Conservation (phyloP, 1,139 yeast species). For the Debaryomyces sp. region DNA sequence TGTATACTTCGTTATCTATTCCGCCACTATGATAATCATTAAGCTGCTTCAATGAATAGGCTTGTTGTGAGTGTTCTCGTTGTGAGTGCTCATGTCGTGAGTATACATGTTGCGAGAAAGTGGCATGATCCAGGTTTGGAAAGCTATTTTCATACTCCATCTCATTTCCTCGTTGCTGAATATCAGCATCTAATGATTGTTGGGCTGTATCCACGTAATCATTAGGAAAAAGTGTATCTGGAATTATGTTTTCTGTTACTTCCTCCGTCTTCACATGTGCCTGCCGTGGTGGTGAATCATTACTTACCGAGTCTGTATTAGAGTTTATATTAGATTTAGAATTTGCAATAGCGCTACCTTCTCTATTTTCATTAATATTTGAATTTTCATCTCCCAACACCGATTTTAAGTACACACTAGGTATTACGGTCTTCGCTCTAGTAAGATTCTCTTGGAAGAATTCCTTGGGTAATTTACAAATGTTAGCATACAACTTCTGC, state of each 20-base stretch:
- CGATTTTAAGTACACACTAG: background rate
- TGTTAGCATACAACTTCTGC: background rate
- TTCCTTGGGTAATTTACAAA: constrained; percentile 1
- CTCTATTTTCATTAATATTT: background rate
- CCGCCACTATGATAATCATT: background rate
- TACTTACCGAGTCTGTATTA: background rate
- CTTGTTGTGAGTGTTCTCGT: background rate
- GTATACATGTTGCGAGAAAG: background rate
- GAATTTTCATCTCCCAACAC: background rate
- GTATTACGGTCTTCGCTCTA: background rate
- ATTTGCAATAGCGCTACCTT: background rate
- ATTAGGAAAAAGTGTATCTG: constrained; percentile 18
- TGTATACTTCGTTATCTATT: constrained; percentile 20
- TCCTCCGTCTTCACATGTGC: constrained; percentile 6
- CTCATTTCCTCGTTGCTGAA: background rate
- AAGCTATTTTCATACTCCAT: background rate
- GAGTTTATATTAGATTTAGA: background rate
- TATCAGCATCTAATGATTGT: background rate
- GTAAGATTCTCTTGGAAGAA: background rate
- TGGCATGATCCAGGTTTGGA: no score
- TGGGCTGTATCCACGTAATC: constrained; percentile 15
- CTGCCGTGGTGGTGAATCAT: constrained; percentile 4
- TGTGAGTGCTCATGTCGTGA: background rate
- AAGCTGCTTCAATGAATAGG: constrained; percentile 5
- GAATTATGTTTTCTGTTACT: constrained; percentile 14